These are phyloP conservation scores for Lycium ferocissimum DNA, from an alignment of 257 asterid genomes.

Conservation along the genomic window DNA sequence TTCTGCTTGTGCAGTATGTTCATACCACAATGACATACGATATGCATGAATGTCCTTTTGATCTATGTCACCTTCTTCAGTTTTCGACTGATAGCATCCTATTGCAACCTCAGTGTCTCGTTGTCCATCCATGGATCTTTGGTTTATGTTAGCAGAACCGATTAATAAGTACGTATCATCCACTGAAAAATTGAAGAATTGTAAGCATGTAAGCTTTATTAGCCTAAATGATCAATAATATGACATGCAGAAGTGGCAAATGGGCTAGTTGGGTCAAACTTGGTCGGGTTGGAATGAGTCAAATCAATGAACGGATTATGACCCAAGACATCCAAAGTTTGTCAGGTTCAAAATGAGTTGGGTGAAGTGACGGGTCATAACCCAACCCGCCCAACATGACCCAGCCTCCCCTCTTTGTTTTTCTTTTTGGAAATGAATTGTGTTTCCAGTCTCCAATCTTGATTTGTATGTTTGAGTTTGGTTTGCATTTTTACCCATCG, in stretches of 20 bases:
- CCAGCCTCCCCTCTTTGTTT: too few relatives aligned
- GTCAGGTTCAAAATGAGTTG: too few relatives aligned
- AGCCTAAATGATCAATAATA: conserved; percentile 8
- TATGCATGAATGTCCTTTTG: conserved; percentile 60
- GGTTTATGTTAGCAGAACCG: conserved; percentile 92
- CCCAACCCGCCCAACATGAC: background rate
- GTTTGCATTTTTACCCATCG: background rate
- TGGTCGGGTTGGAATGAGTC: background rate
- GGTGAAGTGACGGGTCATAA: background rate
- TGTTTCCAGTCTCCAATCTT: background rate
- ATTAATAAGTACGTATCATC: conserved; percentile 77
- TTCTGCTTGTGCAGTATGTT: conserved; percentile 69
- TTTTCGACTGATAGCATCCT: conserved; percentile 72
- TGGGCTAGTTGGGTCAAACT: background rate
- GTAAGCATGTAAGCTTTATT: background rate
- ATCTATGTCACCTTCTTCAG: conserved; percentile 40
- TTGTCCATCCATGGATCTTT: conserved; percentile 91
- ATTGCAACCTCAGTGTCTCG: conserved; percentile 89
- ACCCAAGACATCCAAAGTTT: too few relatives aligned
- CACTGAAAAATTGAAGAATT: conserved; percentile 49
- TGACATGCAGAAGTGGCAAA: background rate
- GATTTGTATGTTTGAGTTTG: background rate
- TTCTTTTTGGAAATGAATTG: too few relatives aligned
- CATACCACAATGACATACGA: conserved; percentile 86
- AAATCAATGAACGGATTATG: too few relatives aligned